These are phyloP conservation scores for Exserohilum turcica DNA, from an alignment of 2,329 filamentous ascomycete species.

Conservation along the genomic window DNA sequence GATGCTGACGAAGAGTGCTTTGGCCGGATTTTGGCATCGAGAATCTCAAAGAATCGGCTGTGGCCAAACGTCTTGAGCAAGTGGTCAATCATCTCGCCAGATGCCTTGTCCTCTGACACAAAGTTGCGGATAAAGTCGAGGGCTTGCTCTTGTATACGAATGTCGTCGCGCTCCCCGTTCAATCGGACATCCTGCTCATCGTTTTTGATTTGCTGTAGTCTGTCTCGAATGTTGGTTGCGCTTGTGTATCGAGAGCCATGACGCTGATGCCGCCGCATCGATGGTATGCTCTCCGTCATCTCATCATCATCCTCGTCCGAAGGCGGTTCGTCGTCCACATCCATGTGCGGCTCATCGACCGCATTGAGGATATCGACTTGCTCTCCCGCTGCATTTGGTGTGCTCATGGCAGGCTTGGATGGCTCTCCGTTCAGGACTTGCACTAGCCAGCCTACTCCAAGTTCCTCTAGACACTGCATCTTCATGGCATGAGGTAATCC, in stretches of 20 bases:
- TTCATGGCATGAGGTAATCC: conserved; percentile 74
- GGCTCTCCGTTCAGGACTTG: conserved; percentile 71
- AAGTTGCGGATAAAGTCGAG: conserved; percentile 90
- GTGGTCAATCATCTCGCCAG: conserved; percentile 78
- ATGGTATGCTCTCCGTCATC: conserved; percentile 53
- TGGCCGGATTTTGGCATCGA: conserved; percentile 76
- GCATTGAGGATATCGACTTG: conserved; percentile 65
- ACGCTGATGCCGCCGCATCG: conserved; percentile 46
- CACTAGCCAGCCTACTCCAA: conserved; percentile 80
- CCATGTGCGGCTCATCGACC: conserved; percentile 49
- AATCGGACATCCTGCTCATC: conserved; percentile 70
- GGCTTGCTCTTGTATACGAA: conserved; percentile 87
- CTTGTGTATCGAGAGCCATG: conserved; percentile 44
- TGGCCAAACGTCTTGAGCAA: conserved; percentile 77
- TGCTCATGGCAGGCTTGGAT: conserved; percentile 55
- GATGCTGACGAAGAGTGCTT: conserved; percentile 25
- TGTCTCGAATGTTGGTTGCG: conserved; percentile 44
- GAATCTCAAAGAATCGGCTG: conserved; percentile 77
- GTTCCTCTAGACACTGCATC: conserved; percentile 74
- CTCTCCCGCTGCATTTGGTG: conserved; percentile 64
- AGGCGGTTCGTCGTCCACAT: conserved; percentile 46
- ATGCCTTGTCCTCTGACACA: conserved; percentile 66
- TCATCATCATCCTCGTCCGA: conserved; percentile 53
- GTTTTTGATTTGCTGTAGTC: conserved; percentile 59
- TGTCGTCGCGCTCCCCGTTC: conserved; percentile 75